Evolutionary conservation across 148 eudicot species (phyloP).

Genomic region (Pouteria glomerata): DNA sequence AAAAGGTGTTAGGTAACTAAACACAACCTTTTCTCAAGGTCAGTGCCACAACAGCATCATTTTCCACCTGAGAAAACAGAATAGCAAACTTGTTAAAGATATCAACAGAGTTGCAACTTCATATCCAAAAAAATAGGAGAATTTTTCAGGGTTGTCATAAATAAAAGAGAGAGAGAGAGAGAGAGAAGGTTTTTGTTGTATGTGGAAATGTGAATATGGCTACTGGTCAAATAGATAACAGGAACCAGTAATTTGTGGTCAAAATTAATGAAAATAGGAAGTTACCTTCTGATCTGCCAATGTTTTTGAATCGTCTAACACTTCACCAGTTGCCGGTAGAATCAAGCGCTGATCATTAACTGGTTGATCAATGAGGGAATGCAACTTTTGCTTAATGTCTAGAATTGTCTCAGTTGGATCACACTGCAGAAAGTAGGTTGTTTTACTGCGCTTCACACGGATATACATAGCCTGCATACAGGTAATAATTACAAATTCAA

Average conservation of each 20-base stretch:
- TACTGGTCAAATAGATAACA: not conserved
- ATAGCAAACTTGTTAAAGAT: not conserved
- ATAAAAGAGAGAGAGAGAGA: too few relatives aligned
- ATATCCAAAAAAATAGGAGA: not conserved
- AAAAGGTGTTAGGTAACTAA: not conserved
- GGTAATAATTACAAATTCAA: not conserved
- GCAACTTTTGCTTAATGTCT: slow-evolving; percentile 77
- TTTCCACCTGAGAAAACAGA: slow-evolving; percentile 76
- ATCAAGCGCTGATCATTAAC: slow-evolving; percentile 67
- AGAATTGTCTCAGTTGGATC: slow-evolving; percentile 72
- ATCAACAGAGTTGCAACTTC: not conserved
- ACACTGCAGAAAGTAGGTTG: slow-evolving; percentile 90
- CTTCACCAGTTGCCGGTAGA: slow-evolving; percentile 53
- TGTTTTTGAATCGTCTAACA: slow-evolving; percentile 77
- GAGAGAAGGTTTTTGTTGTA: not conserved
- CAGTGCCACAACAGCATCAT: slow-evolving; percentile 94
- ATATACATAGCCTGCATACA: slow-evolving; percentile 84
- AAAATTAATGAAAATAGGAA: not conserved
- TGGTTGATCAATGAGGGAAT: slow-evolving; percentile 67
- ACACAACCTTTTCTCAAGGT: slow-evolving; percentile 81
- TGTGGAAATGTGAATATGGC: not conserved
- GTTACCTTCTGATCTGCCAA: slow-evolving; percentile 92
- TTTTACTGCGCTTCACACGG: slow-evolving; percentile 81
- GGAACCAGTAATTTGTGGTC: not conserved
- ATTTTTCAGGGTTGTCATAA: not conserved